Percentiles rank a stretch among this genome's conserved stretches.
These are phyloP conservation scores for Coelastrella sp. DNA, from an alignment of 139 green algal genomes.

Conservation along the genomic window DNA sequence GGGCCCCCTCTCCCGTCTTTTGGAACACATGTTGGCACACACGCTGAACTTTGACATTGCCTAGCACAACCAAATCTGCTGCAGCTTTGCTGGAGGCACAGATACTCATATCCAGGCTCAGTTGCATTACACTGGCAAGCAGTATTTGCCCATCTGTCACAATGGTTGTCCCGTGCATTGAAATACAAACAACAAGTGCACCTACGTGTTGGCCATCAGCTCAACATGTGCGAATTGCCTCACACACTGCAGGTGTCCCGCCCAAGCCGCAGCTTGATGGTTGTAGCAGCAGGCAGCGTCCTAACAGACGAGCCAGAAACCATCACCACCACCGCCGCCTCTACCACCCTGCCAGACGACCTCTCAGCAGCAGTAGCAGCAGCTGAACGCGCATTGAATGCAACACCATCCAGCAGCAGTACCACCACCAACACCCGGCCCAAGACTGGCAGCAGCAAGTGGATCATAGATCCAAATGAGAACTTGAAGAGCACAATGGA, in stretches of 20 bases:
- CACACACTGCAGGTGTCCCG: slow-evolving; percentile 2
- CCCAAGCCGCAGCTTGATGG: background rate
- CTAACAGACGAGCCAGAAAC: background rate
- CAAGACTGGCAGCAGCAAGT: slow-evolving; percentile 51
- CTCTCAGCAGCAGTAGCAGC: slow-evolving; percentile 28
- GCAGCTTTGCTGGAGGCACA: too few species aligned
- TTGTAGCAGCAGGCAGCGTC: slow-evolving; percentile 19
- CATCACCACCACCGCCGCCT: slow-evolving; percentile 6
- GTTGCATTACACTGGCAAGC: too few species aligned
- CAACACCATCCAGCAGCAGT: slow-evolving; percentile 19
- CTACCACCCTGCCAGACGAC: background rate
- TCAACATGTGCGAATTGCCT: background rate
- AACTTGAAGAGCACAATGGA: slow-evolving; percentile 66
- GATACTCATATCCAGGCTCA: too few species aligned
- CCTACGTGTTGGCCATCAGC: too few species aligned
- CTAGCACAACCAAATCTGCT: too few species aligned
- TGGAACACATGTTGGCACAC: too few species aligned
- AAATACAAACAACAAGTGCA: too few species aligned
- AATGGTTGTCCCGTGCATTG: too few species aligned
- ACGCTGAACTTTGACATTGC: too few species aligned
- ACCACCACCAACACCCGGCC: background rate
- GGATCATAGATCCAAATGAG: slow-evolving; percentile 66
- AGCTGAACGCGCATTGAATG: background rate
- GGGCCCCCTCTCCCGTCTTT: too few species aligned
- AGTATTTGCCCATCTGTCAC: too few species aligned